Percentiles rank a stretch among this genome's conserved stretches.
Evolutionary conservation across 495 filamentous ascomycete genomes (phyloP).

Genomic region (Penicillium herquei): DNA sequence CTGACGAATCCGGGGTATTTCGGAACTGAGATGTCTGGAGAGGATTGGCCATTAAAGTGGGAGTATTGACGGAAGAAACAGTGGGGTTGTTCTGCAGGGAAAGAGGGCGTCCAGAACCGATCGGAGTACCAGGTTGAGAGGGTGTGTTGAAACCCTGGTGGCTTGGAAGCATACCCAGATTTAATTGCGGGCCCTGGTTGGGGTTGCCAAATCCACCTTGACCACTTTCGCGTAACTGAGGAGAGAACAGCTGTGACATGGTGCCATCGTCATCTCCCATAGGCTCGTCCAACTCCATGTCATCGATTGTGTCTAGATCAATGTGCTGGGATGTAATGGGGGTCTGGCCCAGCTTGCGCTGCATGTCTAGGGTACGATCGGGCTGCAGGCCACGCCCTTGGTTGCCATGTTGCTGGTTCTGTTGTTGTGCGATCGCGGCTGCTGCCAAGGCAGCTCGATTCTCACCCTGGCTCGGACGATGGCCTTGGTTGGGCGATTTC

Average conservation of each 20-base stretch:
- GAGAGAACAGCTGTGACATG: constrained; percentile 58
- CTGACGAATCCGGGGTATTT: constrained; percentile 71
- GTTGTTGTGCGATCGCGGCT: constrained; percentile 54
- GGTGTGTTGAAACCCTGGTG: constrained; percentile 75
- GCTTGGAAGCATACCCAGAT: constrained; percentile 65
- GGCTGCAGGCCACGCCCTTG: constrained; percentile 40
- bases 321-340: constrained; percentile 42
- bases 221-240: constrained; percentile 51
- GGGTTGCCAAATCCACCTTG: constrained; percentile 71
- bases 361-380: constrained; percentile 42
- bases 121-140: constrained; percentile 84
- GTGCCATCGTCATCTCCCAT: constrained; percentile 62
- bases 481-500: constrained; percentile 57
- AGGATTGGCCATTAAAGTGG: constrained; percentile 71
- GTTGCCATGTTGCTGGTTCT: constrained; percentile 50
- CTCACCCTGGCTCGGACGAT: constrained; percentile 53
- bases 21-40: constrained; percentile 61
- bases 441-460: constrained; percentile 58
- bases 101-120: constrained; percentile 59
- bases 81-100: constrained; percentile 90
- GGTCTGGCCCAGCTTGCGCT: constrained; percentile 44
- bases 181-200: constrained; percentile 65
- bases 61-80: constrained; percentile 96
- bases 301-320: constrained; percentile 84
- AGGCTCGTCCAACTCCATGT: constrained; percentile 96